Conservation (phyloP, 2,329 filamentous ascomycete species). For the Talaromyces atroroseus region DNA sequence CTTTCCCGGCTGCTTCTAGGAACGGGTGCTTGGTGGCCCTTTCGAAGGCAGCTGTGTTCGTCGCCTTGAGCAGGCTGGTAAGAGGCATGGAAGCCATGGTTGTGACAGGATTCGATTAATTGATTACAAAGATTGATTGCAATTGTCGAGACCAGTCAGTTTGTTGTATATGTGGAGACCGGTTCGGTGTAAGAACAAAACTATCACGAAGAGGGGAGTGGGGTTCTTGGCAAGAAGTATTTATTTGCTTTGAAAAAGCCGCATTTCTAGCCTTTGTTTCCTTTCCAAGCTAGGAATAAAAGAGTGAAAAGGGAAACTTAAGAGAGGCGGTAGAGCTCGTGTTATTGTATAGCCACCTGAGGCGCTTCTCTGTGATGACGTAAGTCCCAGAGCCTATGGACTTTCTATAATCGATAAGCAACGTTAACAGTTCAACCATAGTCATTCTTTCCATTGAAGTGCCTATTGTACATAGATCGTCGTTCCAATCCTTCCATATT, state of each 20-base stretch:
- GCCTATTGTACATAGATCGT: background rate
- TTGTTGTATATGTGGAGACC: background rate
- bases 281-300: background rate
- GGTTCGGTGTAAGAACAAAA: too few relatives aligned
- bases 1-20: conserved; percentile 59
- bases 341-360: conserved; percentile 2
- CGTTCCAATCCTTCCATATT: background rate
- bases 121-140: background rate
- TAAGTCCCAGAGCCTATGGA: too few relatives aligned
- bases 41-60: conserved; percentile 43
- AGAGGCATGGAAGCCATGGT: conserved; percentile 39
- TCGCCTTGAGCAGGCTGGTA: conserved; percentile 53
- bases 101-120: background rate
- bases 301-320: background rate
- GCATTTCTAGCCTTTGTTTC: background rate
- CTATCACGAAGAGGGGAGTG: background rate
- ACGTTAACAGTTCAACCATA: background rate
- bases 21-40: conserved; percentile 62
- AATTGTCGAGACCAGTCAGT: background rate
- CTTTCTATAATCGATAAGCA: background rate
- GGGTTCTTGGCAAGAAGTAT: background rate
- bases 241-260: background rate
- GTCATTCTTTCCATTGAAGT: background rate
- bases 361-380: conserved; percentile 3
- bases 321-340: background rate